Conservation (phyloP, 768 basidiomycete species). For the Mycena vulgaris region DNA sequence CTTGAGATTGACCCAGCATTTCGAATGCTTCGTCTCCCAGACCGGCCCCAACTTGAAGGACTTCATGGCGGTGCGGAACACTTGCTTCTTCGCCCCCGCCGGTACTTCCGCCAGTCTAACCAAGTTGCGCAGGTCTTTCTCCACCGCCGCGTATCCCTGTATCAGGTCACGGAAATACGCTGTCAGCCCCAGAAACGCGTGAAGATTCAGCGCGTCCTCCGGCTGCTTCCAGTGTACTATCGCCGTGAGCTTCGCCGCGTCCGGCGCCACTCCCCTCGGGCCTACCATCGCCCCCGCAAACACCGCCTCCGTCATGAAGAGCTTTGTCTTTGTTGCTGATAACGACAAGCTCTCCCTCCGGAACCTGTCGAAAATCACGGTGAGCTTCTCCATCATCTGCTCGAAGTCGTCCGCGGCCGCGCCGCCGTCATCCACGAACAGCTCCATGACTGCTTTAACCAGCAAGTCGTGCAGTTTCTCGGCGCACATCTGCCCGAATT, state of each 20-base stretch:
- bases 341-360: slow-evolving; percentile 49
- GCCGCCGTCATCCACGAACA: background rate
- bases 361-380: slow-evolving; percentile 25
- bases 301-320: slow-evolving; percentile 52
- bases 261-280: slow-evolving; percentile 50
- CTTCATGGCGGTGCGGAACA: background rate
- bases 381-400: background rate
- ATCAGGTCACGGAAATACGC: background rate
- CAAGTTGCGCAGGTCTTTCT: background rate
- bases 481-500: background rate
- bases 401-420: background rate
- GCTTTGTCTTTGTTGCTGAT: slow-evolving; percentile 49
- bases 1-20: background rate
- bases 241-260: slow-evolving; percentile 53
- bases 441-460: background rate
- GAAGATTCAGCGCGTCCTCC: background rate
- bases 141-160: background rate
- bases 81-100: background rate
- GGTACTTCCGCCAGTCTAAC: background rate
- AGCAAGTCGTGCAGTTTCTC: background rate
- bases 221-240: slow-evolving; percentile 47
- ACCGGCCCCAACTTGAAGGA: background rate
- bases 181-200: background rate
- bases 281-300: slow-evolving; percentile 53
- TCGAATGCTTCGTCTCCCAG: background rate